A percentile compares a stretch with the other conserved stretches of the same genome.
These are phyloP conservation scores for Trypanosoma congolense DNA, from an alignment of 208 protist genomes.

Conservation along the genomic window DNA sequence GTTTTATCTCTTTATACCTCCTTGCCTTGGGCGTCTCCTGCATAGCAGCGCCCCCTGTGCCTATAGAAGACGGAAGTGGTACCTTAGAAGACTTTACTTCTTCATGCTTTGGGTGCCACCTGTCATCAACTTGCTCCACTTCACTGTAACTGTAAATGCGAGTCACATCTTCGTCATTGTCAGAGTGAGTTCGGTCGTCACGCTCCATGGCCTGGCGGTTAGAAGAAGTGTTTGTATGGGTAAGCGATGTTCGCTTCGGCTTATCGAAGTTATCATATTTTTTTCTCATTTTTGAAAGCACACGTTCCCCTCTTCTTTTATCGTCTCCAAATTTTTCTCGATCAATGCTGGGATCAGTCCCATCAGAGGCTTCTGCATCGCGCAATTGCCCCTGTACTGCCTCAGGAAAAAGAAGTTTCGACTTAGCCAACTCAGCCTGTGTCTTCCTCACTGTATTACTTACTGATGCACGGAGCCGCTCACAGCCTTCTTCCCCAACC, in stretches of 20 bases:
- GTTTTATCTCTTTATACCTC: background rate
- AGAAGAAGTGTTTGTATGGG: slow-evolving; percentile 61
- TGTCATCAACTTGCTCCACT: slow-evolving; percentile 17
- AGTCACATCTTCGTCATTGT: slow-evolving; percentile 53
- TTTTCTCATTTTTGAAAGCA: slow-evolving; percentile 51
- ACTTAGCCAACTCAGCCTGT: background rate
- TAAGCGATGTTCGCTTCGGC: slow-evolving; percentile 38
- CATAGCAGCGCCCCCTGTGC: background rate
- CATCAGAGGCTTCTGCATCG: background rate
- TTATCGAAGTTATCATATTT: slow-evolving; percentile 45
- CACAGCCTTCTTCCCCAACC: too few species aligned
- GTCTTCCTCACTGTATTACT: background rate
- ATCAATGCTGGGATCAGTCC: background rate
- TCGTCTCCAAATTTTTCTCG: background rate
- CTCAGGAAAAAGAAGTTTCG: background rate
- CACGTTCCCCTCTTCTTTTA: slow-evolving; percentile 10
- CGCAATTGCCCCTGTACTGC: background rate
- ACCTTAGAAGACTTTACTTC: background rate
- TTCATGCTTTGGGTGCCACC: slow-evolving; percentile 1
- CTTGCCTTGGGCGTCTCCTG: background rate
- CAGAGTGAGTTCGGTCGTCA: slow-evolving; percentile 22
- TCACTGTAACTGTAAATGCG: slow-evolving; percentile 68
- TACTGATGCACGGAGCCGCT: background rate
- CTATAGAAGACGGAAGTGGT: background rate
- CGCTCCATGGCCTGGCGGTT: slow-evolving; percentile 1